Base-by-base conservation (phyloP, 495 filamentous ascomycete genomes). In the Achaetomiella virescens region DNA sequence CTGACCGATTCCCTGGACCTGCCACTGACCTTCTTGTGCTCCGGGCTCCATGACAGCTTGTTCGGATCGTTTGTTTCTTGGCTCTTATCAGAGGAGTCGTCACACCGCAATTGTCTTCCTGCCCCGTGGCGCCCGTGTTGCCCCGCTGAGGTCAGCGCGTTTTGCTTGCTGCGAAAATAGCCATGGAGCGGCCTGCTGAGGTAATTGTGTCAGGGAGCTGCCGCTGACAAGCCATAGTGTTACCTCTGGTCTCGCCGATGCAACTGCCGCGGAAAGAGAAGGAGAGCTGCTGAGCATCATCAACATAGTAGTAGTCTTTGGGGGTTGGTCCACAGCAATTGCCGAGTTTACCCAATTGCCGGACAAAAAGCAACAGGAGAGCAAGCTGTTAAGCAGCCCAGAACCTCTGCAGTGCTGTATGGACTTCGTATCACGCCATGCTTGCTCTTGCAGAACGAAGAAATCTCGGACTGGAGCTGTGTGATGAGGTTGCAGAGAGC, bases 101-200 rank as follows among this genome's bases (percentile, higher is more conserved):
- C 57, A 59, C 57, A 59, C 57, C 57, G 57, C 57, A 58, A 49
- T 22, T 54, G 50, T 48, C 22, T n/a, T 17, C 10, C 49, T 46
- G 1, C 48, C 18, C n/a, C 21, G 38, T 42, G n/a, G n/a, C n/a
- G n/a, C 36, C n/a, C 18, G 33, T 22, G 33, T 12, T 38, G 21
- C 31, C 44, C 45, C 45, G 44, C 44, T 49, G 40, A 48, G 15
- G 37, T 49, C 35, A 38, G 52, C 52, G 24, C 5, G 29, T 22
- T 49, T 49, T 48, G 25, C 42, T 14, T 36, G 41, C 41, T 54
- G 41, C 18, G n/a, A 22, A 22, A 20, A 5, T 10, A 12, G 10
- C 25, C 24, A 54, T 49, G 56, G 56, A 25, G 15, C 35, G 27
- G 48, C 57, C 57, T 54, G 57, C 57, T 59, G 57, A 59, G 57